Conservation (phyloP, 768 basidiomycete species). For the Xerocomellus amylosporus region DNA sequence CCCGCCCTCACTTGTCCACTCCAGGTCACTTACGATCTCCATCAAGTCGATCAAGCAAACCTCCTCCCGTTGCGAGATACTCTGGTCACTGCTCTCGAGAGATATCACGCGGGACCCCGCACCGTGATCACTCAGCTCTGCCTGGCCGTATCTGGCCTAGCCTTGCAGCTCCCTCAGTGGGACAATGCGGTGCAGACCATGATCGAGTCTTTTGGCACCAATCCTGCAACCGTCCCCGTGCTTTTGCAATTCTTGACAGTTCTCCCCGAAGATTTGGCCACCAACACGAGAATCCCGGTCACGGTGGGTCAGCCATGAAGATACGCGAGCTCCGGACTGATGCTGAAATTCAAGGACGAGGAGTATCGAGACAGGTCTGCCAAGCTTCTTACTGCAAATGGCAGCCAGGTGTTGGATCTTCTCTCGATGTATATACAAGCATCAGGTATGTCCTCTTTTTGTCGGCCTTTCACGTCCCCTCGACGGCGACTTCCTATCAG, state of each 20-base stretch:
- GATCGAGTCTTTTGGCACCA: constrained; percentile 82
- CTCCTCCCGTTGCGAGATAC: constrained; percentile 84
- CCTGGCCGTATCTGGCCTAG: constrained; percentile 85
- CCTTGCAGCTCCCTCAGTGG: constrained; percentile 89
- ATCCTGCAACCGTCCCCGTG: constrained; percentile 78
- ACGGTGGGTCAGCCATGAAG: constrained; percentile 56
- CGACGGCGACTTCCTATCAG: constrained; percentile 43
- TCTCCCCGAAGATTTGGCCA: constrained; percentile 83
- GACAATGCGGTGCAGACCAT: constrained; percentile 72
- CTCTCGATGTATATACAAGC: constrained; percentile 89
- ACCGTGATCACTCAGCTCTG: constrained; percentile 87
- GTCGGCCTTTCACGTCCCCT: neutral
- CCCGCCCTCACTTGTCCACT: constrained; percentile 33
- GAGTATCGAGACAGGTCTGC: constrained; percentile 65
- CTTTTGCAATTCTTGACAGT: constrained; percentile 87
- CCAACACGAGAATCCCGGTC: constrained; percentile 84
- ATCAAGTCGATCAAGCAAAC: constrained; percentile 75
- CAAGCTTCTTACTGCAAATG: constrained; percentile 63
- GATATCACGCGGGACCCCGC: constrained; percentile 72
- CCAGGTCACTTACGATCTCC: constrained; percentile 93
- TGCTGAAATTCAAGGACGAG: constrained; percentile 52
- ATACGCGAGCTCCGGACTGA: constrained; percentile 9
- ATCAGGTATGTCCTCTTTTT: constrained; percentile 52
- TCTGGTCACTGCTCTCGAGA: constrained; percentile 70
- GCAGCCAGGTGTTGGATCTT: constrained; percentile 69